Percentiles rank a stretch among this genome's conserved stretches.
Evolutionary conservation across 345 rosid genomes (phyloP).

Genomic region (Eucalyptus pumila): DNA sequence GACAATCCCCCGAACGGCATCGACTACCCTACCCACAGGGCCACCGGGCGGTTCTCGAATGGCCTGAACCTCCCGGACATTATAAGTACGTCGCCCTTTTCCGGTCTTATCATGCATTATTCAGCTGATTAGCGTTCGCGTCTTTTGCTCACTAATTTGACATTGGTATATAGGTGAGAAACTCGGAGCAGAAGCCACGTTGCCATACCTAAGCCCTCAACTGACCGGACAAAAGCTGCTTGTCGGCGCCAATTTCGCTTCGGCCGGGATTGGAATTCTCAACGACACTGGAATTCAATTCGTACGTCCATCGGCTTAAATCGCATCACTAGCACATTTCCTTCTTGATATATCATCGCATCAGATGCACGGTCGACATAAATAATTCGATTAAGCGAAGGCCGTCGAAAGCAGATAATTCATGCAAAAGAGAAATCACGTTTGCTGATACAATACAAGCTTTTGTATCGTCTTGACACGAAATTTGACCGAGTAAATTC

Average conservation of each 20-base stretch:
- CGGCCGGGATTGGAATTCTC: conserved; percentile 38
- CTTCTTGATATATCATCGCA: neutral
- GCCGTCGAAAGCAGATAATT: neutral
- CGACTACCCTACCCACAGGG: conserved; percentile 27
- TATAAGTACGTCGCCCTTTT: conserved; percentile 11
- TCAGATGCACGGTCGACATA: neutral
- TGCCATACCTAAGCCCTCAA: conserved; percentile 28
- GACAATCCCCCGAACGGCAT: conserved; percentile 33
- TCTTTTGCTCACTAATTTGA: neutral
- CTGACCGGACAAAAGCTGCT: conserved; percentile 26
- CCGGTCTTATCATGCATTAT: neutral
- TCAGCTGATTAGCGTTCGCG: neutral
- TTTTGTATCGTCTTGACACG: neutral
- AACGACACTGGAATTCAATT: conserved; percentile 40
- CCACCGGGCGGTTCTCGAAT: conserved; percentile 39
- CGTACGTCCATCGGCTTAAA: conserved; percentile 3
- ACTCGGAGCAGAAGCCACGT: conserved; percentile 21
- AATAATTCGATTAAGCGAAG: neutral
- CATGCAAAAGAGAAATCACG: neutral
- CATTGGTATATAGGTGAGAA: conserved; percentile 11
- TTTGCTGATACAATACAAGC: neutral
- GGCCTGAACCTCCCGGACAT: conserved; percentile 39
- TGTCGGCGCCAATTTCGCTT: conserved; percentile 40
- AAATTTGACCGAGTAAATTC: neutral
- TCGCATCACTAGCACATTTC: neutral